A percentile compares a stretch with the other conserved stretches of the same genome.
These are phyloP conservation scores for Beta vulgaris DNA, from an alignment of 148 eudicot species.

Conservation along the genomic window DNA sequence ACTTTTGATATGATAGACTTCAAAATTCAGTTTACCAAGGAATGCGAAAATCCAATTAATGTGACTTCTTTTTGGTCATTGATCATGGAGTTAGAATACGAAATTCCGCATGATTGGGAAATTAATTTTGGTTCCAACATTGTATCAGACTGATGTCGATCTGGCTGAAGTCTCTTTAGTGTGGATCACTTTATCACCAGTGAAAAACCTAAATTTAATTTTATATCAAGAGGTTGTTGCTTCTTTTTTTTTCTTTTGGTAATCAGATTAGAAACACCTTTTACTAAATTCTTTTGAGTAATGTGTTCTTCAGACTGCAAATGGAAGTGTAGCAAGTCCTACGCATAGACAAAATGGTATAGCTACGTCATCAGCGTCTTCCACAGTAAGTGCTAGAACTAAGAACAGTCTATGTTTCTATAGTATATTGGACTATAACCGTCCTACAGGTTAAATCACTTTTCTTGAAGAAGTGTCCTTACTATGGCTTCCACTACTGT, in stretches of 20 bases:
- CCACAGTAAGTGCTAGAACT: slow-evolving; percentile 41
- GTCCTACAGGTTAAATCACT: background rate
- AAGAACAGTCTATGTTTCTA: background rate
- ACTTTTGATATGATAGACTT: background rate
- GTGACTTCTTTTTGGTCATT: background rate
- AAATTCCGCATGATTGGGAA: background rate
- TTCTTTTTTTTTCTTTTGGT: background rate
- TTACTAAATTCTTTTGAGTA: background rate
- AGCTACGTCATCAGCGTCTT: slow-evolving; percentile 39
- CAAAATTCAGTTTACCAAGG: background rate
- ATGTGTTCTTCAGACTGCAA: slow-evolving; percentile 40
- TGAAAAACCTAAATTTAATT: background rate
- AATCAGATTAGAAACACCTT: background rate
- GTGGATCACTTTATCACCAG: background rate
- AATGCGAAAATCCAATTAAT: background rate
- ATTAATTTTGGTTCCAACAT: background rate
- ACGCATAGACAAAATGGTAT: slow-evolving; percentile 43
- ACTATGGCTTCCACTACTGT: background rate
- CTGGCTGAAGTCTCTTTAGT: background rate
- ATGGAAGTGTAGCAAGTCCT: slow-evolving; percentile 43
- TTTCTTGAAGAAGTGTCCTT: background rate
- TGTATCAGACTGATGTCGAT: background rate
- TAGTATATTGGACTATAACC: background rate
- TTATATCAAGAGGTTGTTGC: background rate
- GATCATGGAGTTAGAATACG: background rate